Conservation (phyloP, 2,329 filamentous ascomycete genomes). For the Aspergillus costaricaensis region DNA sequence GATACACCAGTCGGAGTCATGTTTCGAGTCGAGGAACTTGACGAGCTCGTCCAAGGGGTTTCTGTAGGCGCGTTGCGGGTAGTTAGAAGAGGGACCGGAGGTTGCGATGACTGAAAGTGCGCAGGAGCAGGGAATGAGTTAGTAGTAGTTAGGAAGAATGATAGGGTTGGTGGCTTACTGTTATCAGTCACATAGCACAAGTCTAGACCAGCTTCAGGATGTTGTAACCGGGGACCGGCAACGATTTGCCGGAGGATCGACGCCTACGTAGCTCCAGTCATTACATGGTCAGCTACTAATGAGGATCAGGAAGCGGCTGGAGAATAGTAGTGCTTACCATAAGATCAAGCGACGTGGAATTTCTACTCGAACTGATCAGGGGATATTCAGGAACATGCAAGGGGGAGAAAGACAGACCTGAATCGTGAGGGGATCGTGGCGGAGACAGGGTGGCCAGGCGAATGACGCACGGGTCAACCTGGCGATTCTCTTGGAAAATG, state of each 20-base stretch:
- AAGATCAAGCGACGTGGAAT: not conserved
- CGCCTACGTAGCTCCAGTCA: conserved; percentile 48
- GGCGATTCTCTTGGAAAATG: not conserved
- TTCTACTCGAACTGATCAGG: no score
- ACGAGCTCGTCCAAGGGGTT: conserved; percentile 89
- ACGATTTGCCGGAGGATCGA: conserved; percentile 88
- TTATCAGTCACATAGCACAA: conserved; percentile 92
- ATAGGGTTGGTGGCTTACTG: conserved; percentile 40
- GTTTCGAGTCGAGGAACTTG: conserved; percentile 81
- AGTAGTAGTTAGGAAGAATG: no score
- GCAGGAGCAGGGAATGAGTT: conserved; percentile 1
- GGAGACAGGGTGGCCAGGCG: not conserved
- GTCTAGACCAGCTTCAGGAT: conserved; percentile 85
- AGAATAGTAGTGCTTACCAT: not conserved
- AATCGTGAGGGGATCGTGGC: not conserved
- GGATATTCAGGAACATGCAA: not conserved
- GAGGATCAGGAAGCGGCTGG: no score
- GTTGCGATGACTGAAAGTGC: conserved; percentile 60
- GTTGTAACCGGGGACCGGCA: conserved; percentile 78
- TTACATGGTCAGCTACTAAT: conserved; percentile 16
- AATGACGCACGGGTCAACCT: conserved; percentile 1
- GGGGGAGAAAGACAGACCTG: not conserved
- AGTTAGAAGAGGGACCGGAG: conserved; percentile 85
- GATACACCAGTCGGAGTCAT: conserved; percentile 84
- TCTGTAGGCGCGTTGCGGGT: conserved; percentile 88